Evolutionary conservation across 495 filamentous ascomycete genomes (phyloP).

Genomic region (Penicillium canescens): DNA sequence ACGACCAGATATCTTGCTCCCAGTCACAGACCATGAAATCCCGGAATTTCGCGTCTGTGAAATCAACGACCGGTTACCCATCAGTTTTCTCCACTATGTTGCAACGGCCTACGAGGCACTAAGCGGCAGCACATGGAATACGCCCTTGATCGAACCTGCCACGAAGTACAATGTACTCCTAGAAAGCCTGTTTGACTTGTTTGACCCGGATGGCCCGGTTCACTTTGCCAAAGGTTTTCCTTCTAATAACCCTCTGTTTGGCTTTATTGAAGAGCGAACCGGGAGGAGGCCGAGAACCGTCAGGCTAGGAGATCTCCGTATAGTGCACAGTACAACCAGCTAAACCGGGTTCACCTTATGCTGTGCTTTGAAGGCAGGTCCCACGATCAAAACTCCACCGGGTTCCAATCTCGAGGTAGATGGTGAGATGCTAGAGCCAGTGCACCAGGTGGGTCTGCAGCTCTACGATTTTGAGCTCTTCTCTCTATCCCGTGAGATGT

Average conservation of each 20-base stretch:
- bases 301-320: not conserved
- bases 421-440: constrained; percentile 22
- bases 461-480: constrained; percentile 32
- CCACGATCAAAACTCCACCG: not conserved
- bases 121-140: not conserved
- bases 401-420: not conserved
- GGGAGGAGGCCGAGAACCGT: not conserved
- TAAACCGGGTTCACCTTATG: not conserved
- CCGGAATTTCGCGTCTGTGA: constrained; percentile 33
- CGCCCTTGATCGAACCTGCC: not conserved
- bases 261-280: not conserved
- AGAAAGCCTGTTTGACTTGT: not conserved
- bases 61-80: constrained; percentile 38
- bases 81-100: not conserved
- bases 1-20: constrained; percentile 35
- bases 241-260: not conserved
- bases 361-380: not conserved
- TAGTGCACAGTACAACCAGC: not conserved
- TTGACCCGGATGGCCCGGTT: not conserved
- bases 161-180: not conserved
- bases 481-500: constrained; percentile 22
- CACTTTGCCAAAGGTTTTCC: not conserved
- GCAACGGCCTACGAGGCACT: not conserved
- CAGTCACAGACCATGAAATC: constrained; percentile 7
- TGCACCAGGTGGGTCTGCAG: constrained; percentile 36